Base-by-base conservation (phyloP, 345 rosid genomes). In the Kandelia obovata region DNA sequence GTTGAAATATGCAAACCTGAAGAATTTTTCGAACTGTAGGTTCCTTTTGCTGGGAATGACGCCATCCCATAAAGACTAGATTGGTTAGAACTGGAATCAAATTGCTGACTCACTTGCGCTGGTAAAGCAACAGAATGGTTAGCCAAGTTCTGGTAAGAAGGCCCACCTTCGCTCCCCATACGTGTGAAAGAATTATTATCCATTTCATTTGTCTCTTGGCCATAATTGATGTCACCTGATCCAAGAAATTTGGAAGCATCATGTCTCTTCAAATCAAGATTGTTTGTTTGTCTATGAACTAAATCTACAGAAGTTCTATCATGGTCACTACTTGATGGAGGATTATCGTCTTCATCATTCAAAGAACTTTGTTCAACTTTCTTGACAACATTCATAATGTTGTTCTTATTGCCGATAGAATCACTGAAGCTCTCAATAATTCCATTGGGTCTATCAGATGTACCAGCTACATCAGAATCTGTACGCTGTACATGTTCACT, bases 401-500 rank as follows among this genome's bases (percentile, higher is more conserved):
- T 74, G 61, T 57, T 37, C 64, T 49, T 65, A 57, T 68, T 69
- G 17, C 53, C 55, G 67, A 61, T 51, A 56, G 69, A 75, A 51
- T 61, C 59, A 58, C 66, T 53, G 68, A 74, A 71, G 56, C 58
- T 80, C 35, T 72, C 62, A 61, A 51, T 49, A 21, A 65, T 49
- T 73, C 70, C 65, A 62, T 58, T 78, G 43, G 84, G 75, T 53
- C 76, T 74, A 75, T 72, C 68, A 58, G 89, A 84, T 35, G 73
- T 76, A 72, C 71, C 83, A 74, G 72, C 83, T 72, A 83, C 94
- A 82, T 83, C 84, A 25, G 86, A 81, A 75, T 77, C 85, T 46
- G 78, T 46, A 62, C 76, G 62, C 59, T 61, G 78, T 60, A 26
- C 78, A 15, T 61, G 70, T 57, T 82, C 86, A 53, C 63, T 49